Percentiles rank a stretch among this genome's conserved stretches.
These are phyloP conservation scores for Dalbergia oliveri DNA, from an alignment of 306 rosid genomes.

Conservation along the genomic window DNA sequence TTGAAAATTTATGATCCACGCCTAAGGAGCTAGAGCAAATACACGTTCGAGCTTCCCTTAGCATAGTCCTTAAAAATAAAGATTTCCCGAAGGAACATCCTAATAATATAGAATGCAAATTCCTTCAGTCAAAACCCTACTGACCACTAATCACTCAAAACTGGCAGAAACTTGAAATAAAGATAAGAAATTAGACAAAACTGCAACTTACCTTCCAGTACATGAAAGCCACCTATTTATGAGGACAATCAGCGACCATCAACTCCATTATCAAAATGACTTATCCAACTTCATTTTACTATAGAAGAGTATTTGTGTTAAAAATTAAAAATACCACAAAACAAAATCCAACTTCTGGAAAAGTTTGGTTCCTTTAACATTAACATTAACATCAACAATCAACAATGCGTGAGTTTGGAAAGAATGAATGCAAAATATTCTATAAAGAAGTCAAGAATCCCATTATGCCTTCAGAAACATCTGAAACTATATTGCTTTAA, in stretches of 20 bases:
- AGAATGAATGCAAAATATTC: background rate
- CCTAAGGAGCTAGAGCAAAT: too few relatives aligned
- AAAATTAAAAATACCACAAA: constrained; percentile 18
- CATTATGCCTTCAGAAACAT: background rate
- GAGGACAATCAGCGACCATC: constrained; percentile 42
- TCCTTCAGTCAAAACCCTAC: constrained; percentile 4
- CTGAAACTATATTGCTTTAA: constrained; percentile 6
- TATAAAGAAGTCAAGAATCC: constrained; percentile 29
- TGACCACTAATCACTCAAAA: background rate
- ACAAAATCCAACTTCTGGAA: background rate
- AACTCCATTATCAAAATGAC: constrained; percentile 37
- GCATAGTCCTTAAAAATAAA: too few relatives aligned
- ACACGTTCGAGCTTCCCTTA: too few relatives aligned
- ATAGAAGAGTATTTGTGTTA: constrained; percentile 4
- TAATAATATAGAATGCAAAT: background rate
- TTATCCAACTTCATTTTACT: constrained; percentile 31
- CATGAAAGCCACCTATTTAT: constrained; percentile 37
- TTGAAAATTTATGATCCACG: too few relatives aligned
- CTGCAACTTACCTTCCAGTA: constrained; percentile 51
- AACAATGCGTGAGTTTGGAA: constrained; percentile 16
- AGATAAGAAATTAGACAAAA: constrained; percentile 19
- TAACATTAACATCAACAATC: background rate
- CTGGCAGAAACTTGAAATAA: background rate
- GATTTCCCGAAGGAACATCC: too few relatives aligned
- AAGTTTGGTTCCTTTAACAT: background rate